A percentile compares a stretch with the other conserved stretches of the same genome.
Evolutionary conservation across 306 rosid genomes (phyloP).

Genomic region (Rubus parviflorus): DNA sequence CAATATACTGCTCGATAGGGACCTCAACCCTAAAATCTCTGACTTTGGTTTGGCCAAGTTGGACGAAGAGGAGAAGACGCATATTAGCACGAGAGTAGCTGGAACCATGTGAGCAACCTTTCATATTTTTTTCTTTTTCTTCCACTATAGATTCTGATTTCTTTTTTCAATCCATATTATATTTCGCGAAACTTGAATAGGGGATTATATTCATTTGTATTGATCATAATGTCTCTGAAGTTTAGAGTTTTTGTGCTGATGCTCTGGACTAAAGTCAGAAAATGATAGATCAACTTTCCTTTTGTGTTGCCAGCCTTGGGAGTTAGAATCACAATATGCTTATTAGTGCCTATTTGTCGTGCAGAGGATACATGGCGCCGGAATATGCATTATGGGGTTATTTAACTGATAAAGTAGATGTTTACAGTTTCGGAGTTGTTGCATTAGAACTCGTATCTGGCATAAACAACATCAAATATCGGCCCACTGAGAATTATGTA

Average conservation of each 20-base stretch:
- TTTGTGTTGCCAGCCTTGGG: neutral
- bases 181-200: neutral
- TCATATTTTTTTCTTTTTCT: neutral
- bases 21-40: conserved; percentile 63
- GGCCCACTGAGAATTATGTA: conserved; percentile 44
- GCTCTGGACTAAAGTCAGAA: neutral
- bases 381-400: conserved; percentile 72
- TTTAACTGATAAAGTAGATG: conserved; percentile 55
- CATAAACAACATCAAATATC: conserved; percentile 39
- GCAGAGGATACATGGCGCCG: conserved; percentile 77
- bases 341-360: conserved; percentile 9
- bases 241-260: neutral
- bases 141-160: neutral
- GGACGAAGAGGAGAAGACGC: conserved; percentile 55
- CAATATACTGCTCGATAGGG: conserved; percentile 50
- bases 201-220: neutral
- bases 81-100: conserved; percentile 24
- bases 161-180: neutral
- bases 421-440: conserved; percentile 63
- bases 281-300: neutral
- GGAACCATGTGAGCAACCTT: conserved; percentile 15
- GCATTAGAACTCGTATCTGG: conserved; percentile 55
- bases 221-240: too few relatives aligned
- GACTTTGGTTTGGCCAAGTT: conserved; percentile 78
- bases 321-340: neutral